These are phyloP conservation scores for Cladosporium sphaerospermum DNA, from an alignment of 2,329 filamentous ascomycete genomes.

Conservation along the genomic window DNA sequence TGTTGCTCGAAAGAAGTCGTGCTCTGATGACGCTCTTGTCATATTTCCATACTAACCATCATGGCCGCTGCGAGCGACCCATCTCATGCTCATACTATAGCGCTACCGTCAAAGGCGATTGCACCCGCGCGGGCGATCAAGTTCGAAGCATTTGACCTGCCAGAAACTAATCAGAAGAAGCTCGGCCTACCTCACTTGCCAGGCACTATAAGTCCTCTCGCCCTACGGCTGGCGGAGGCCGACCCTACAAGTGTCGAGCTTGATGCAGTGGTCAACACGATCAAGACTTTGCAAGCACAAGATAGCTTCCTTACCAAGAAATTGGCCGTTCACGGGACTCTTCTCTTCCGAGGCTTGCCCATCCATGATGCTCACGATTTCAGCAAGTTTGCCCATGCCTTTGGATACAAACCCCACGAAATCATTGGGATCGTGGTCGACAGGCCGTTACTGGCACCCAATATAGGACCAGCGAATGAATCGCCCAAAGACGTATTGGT, in stretches of 20 bases:
- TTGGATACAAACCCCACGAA: slow-evolving; percentile 44
- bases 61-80: background rate
- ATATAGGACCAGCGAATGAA: slow-evolving; percentile 45
- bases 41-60: no score
- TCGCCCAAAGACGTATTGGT: slow-evolving; percentile 44
- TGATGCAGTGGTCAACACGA: slow-evolving; percentile 31
- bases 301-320: slow-evolving; percentile 33
- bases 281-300: slow-evolving; percentile 34
- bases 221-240: slow-evolving; percentile 30
- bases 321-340: slow-evolving; percentile 40
- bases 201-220: slow-evolving; percentile 35
- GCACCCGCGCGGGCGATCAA: background rate
- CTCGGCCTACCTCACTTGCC: slow-evolving; percentile 35
- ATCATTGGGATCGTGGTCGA: slow-evolving; percentile 48
- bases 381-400: slow-evolving; percentile 45
- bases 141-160: slow-evolving; percentile 30
- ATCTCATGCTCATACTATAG: background rate
- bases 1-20: no score
- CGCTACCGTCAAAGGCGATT: background rate
- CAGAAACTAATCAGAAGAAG: slow-evolving; percentile 35
- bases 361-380: slow-evolving; percentile 43
- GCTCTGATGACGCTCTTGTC: no score
- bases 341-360: slow-evolving; percentile 44
- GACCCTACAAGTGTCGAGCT: slow-evolving; percentile 22
- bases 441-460: slow-evolving; percentile 39